Evolutionary conservation across 176 grass and related monocot species (phyloP), one percentile per base, ranked within the genome.

Genomic region (sorghum (Sorghum bicolor)): DNA sequence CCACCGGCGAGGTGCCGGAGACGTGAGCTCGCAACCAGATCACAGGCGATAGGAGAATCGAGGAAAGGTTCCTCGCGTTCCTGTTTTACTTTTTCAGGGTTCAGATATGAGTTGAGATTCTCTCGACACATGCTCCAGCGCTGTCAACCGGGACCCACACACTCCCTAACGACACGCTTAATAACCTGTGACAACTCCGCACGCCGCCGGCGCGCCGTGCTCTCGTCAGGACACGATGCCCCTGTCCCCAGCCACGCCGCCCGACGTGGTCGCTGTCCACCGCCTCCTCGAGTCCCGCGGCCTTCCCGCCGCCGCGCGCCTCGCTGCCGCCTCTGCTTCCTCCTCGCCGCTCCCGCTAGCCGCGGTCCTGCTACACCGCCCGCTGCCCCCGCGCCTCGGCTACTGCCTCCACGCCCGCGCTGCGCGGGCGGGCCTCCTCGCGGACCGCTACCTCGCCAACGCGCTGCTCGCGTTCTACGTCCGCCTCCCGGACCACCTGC

Each of bases 401-500:
- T 87, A 83, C 57, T 38, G 66, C 70, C 50, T 83, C 82, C 90
- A 83, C 63, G 80, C 78, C 47, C 31, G 24, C 13, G 75, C 81
- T 47, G 45, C 86, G 43, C 64, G 78, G 6, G 25, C 72, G 5
- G 90, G 88, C 0, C 36, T 90, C 64, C 88, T 92, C 38, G 37
- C 70, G 3, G 88, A 77, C 68, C 85, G 77, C 67, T 77, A 82
- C 70, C 64, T 90, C 44, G 90, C 83, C 73, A 89, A 90, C 66
- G 84, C 80, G 34, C 83, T 86, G 60, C 82, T 95, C 50, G 79
- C 84, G 47, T 90, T 97, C 89, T 92, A 94, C 85, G 81, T 94
- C 66, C 88, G 84, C 77, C 78, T 94, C 22, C 85, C 80, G 34
- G 78, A 33, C 86, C 86, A 92, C 79, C 74, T 90, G 34, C 84